These are phyloP conservation scores for Populus hybrid DNA, from an alignment of 441 rosid genomes.

Conservation along the genomic window DNA sequence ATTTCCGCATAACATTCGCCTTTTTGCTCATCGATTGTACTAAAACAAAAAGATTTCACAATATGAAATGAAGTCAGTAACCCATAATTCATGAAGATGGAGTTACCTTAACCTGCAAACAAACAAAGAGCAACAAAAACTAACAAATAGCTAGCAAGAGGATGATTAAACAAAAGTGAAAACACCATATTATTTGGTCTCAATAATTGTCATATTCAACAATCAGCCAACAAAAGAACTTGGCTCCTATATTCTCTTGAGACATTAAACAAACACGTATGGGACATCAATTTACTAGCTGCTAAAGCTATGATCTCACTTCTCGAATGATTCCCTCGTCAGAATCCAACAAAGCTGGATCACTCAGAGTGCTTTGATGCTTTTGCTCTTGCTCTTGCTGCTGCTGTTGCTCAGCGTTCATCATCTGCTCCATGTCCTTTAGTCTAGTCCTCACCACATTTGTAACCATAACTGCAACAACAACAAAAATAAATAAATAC, in stretches of 20 bases:
- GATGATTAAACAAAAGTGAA: too few relatives aligned
- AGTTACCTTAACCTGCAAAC: background rate
- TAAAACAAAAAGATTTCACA: background rate
- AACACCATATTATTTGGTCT: background rate
- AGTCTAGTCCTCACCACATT: slow-evolving; percentile 63
- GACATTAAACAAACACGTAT: slow-evolving; percentile 20
- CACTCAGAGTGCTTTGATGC: slow-evolving; percentile 1
- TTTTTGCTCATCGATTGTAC: background rate
- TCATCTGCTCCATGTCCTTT: slow-evolving; percentile 52
- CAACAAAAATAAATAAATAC: background rate
- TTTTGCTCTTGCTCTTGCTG: background rate
- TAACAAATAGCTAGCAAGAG: too few relatives aligned
- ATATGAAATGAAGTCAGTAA: background rate
- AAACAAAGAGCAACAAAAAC: background rate
- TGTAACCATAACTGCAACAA: slow-evolving; percentile 56
- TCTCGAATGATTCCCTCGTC: slow-evolving; percentile 16
- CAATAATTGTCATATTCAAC: background rate
- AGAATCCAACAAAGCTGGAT: slow-evolving; percentile 22
- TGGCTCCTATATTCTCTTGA: background rate
- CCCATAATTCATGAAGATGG: background rate
- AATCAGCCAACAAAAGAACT: background rate
- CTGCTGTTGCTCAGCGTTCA: slow-evolving; percentile 28
- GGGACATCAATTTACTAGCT: background rate
- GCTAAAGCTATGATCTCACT: slow-evolving; percentile 24
- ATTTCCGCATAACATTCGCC: background rate